A percentile compares a stretch with the other conserved stretches of the same genome.
phyloP scores from a whole-genome alignment of 768 basidiomycete species.

The Hygrophoropsis aurantiaca region DNA sequence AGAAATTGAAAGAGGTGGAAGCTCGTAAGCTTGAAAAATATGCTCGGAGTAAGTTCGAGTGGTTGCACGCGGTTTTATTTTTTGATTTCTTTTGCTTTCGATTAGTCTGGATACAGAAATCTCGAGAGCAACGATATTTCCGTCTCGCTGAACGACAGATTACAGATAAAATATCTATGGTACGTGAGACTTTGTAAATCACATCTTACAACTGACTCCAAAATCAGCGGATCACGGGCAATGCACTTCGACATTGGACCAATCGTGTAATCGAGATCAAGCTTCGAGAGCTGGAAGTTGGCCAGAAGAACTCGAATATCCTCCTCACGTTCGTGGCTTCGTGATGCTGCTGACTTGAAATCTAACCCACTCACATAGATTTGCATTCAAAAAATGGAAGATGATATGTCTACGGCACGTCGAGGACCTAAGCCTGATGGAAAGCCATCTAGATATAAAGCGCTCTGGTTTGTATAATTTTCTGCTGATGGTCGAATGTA shows the following conservation, averaged over 20 bases:
- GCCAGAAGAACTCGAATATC: constrained; percentile 43
- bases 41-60: constrained; percentile 32
- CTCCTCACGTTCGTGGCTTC: constrained; percentile 34
- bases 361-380: constrained; percentile 33
- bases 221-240: constrained; percentile 51
- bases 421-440: constrained; percentile 76
- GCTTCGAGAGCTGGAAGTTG: constrained; percentile 65
- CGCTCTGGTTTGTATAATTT: constrained; percentile 56
- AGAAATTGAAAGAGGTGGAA: constrained; percentile 45
- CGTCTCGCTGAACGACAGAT: constrained; percentile 46
- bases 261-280: constrained; percentile 74
- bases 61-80: constrained; percentile 2
- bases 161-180: constrained; percentile 39
- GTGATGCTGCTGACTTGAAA: constrained; percentile 11
- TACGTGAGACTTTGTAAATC: constrained; percentile 16
- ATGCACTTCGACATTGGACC: constrained; percentile 60
- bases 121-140: constrained; percentile 37
- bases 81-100: constrained; percentile 3
- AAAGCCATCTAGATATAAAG: constrained; percentile 80
- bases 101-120: constrained; percentile 49
- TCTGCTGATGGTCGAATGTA: constrained; percentile 1
- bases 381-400: constrained; percentile 71
- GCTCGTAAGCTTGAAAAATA: constrained; percentile 32
- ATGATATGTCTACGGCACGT: constrained; percentile 57
- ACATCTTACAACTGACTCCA: constrained; percentile 2